A percentile compares a stretch with the other conserved stretches of the same genome.
phyloP scores from a whole-genome alignment of 805 yeast species.

The Cyberlindnera japonica region DNA sequence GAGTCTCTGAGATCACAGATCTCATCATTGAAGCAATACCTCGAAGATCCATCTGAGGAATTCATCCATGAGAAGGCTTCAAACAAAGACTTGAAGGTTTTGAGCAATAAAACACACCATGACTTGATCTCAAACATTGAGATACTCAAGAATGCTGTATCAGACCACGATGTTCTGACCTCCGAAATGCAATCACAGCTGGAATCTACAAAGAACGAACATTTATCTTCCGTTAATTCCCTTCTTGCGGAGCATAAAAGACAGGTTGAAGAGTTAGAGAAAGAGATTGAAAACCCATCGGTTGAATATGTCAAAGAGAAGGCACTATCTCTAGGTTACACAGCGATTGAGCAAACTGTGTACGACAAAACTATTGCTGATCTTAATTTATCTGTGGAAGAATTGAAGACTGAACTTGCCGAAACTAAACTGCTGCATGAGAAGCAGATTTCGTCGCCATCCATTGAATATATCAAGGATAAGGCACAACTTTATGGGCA shows the following conservation, averaged over 20 bases:
- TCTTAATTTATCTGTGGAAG: too few species aligned
- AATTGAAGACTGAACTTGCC: too few species aligned
- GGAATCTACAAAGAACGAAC: too few species aligned
- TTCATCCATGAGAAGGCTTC: constrained; percentile 14
- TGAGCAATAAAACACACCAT: too few species aligned
- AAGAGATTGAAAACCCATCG: constrained; percentile 29
- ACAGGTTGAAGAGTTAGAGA: constrained; percentile 9
- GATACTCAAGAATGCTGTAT: constrained; percentile 1
- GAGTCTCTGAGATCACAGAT: constrained; percentile 8
- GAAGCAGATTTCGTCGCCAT: too few species aligned
- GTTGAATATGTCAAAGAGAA: constrained; percentile 28
- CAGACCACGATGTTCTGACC: too few species aligned
- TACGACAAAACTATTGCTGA: too few species aligned
- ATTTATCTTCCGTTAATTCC: neutral
- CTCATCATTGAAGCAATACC: constrained; percentile 8
- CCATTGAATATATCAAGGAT: constrained; percentile 27
- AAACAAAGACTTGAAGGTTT: constrained; percentile 15
- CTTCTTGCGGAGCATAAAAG: neutral
- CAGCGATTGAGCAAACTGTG: constrained; percentile 7
- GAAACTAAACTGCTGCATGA: too few species aligned
- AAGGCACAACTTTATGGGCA: constrained; percentile 24
- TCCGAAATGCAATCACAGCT: too few species aligned
- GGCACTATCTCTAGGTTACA: constrained; percentile 20
- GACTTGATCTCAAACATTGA: constrained; percentile 5
- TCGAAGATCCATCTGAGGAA: constrained; percentile 18